These are phyloP conservation scores for Cochlearia excelsa DNA, from an alignment of 345 rosid genomes.

Conservation along the genomic window DNA sequence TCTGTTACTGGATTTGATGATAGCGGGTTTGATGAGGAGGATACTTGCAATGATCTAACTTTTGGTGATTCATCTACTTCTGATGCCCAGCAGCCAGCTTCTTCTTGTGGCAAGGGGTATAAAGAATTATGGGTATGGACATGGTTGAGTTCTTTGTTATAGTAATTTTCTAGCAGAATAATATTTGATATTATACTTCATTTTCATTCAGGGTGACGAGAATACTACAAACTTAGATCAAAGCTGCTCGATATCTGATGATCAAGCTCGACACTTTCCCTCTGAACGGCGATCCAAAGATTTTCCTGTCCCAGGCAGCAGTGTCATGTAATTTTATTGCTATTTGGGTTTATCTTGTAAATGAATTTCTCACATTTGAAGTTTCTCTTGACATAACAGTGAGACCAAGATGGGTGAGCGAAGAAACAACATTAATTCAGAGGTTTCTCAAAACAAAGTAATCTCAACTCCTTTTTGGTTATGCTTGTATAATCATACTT, in stretches of 20 bases:
- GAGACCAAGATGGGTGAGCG: conserved; percentile 27
- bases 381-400: conserved; percentile 16
- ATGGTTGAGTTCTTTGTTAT: no score
- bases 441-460: conserved; percentile 31
- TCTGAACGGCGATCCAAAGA: conserved; percentile 44
- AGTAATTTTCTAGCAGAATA: neutral
- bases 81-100: neutral
- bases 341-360: neutral
- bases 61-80: neutral
- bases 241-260: conserved; percentile 35
- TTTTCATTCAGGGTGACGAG: neutral
- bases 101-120: neutral
- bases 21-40: neutral
- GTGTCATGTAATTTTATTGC: conserved; percentile 48
- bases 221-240: conserved; percentile 40
- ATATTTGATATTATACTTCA: neutral
- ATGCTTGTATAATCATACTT: neutral
- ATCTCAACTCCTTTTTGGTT: conserved; percentile 25
- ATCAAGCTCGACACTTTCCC: conserved; percentile 42
- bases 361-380: conserved; percentile 14
- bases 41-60: neutral
- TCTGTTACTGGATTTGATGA: neutral
- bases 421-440: conserved; percentile 25
- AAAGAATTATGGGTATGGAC: neutral
- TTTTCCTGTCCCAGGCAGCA: conserved; percentile 39